Evolutionary conservation across 2,329 filamentous ascomycete species (phyloP).

Genomic region (Akanthomyces dipterigenus): DNA sequence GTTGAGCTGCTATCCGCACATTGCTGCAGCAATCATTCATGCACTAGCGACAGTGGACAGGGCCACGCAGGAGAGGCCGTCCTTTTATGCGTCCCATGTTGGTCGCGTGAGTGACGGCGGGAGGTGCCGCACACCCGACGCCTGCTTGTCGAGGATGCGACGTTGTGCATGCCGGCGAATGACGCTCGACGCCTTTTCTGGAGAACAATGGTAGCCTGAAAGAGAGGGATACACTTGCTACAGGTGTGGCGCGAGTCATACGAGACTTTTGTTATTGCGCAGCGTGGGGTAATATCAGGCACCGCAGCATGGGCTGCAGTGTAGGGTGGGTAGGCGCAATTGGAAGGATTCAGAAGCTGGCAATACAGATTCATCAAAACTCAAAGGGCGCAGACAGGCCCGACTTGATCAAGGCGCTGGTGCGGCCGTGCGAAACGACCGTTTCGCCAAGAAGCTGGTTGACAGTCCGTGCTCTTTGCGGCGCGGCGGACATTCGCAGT

Average conservation of each 20-base stretch:
- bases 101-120: neutral
- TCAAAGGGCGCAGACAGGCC: neutral
- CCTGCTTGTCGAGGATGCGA: neutral
- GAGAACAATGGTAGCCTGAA: no score
- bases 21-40: neutral
- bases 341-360: neutral
- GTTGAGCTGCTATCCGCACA: neutral
- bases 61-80: neutral
- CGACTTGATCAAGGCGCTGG: no score
- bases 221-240: no score
- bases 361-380: no score
- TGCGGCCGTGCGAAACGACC: neutral
- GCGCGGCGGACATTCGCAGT: neutral
- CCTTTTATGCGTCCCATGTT: conserved; percentile 1
- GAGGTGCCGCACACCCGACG: neutral
- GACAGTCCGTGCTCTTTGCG: no score
- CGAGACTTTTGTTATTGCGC: no score
- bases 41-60: neutral
- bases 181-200: neutral
- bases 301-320: neutral
- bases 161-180: neutral
- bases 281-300: neutral
- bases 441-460: conserved; percentile 3
- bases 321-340: neutral
- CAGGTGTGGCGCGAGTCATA: no score